Conservation (phyloP, 768 basidiomycete genomes). For the Lyophyllum atratum region DNA sequence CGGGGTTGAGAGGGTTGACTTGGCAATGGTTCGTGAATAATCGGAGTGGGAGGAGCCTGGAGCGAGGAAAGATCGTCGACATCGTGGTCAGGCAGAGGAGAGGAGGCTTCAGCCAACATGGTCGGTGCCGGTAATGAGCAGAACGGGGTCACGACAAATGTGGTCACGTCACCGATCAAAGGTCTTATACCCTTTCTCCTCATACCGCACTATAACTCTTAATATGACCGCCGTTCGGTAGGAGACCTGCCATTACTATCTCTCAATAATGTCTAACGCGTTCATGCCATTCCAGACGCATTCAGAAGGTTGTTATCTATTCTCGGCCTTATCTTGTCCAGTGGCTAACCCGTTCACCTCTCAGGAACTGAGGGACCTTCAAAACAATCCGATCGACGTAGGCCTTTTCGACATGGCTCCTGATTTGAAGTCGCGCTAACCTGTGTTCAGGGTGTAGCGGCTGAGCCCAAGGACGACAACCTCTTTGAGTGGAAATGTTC, state of each 20-base stretch:
- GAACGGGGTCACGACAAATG: too few species aligned
- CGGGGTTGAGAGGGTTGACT: slow-evolving; percentile 32
- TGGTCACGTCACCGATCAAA: too few species aligned
- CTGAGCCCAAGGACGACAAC: slow-evolving; percentile 70
- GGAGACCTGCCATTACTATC: slow-evolving; percentile 16
- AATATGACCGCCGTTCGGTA: slow-evolving; percentile 42
- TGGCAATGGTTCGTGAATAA: neutral
- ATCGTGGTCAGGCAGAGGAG: slow-evolving; percentile 30
- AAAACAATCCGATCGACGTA: slow-evolving; percentile 66
- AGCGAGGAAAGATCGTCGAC: slow-evolving; percentile 17
- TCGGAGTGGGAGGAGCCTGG: slow-evolving; percentile 1
- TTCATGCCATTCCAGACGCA: slow-evolving; percentile 49
- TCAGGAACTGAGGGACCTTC: slow-evolving; percentile 71
- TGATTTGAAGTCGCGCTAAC: slow-evolving; percentile 11
- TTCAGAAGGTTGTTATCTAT: slow-evolving; percentile 59
- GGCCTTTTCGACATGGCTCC: slow-evolving; percentile 11
- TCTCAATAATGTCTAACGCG: slow-evolving; percentile 19
- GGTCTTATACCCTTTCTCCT: neutral
- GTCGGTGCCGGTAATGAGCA: neutral
- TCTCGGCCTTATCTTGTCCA: neutral
- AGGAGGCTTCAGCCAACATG: slow-evolving; percentile 36
- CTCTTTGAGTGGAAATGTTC: slow-evolving; percentile 76
- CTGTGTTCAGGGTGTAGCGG: slow-evolving; percentile 54
- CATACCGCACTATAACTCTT: neutral
- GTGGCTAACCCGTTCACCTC: slow-evolving; percentile 5